Evolutionary conservation across 2,329 filamentous ascomycete genomes (phyloP), one percentile per base, ranked within the genome.

Genomic region (Coniochaeta sp.): DNA sequence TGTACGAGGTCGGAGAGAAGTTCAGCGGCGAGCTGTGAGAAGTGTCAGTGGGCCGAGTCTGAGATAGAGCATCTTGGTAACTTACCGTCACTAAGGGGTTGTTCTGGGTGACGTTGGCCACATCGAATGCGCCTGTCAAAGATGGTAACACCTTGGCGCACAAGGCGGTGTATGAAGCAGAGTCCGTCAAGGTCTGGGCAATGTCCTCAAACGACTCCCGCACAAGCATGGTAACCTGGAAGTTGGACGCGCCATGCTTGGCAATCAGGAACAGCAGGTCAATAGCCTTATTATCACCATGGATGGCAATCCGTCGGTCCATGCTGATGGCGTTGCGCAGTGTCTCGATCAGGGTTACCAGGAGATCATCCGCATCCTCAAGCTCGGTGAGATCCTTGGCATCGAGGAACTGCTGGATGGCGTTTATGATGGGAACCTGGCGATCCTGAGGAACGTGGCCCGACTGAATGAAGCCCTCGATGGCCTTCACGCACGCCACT

Each of bases 131-230:
- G 26, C 88, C 89, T 16, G 85, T 95, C 48, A 99, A 73, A 0
- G 89, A 90, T 12, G 94, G 94, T 8, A 97, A 71, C 5, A 95
- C 89, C 68, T 92, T 95, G 59, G 82, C 76, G 65, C 92, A 96
- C 6, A 99, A 78, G 10, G 82, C 81, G 48, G 85, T 78, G 66
- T 92, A 99, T 1, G 83, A 79, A 8, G 87, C 81, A 6, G 78
- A 71, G 20, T 84, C 82, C 2, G 86, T 74, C 53, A 95, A 79
- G 1, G 75, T 78, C 49, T 79, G 75, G 6, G 91, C 87, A 52
- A 96, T 85, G 38, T 94, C 89, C 66, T 97, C 92, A 63, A 99
- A 95, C 0, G 89, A 85, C 68, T 99, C 94, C 32, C 83, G 87
- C 22, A 97, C 87, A 49, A 96, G 75, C 72, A 91, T 86, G 0